These are phyloP conservation scores for Sechiopsis laciniata DNA, from an alignment of 306 rosid genomes.

Conservation along the genomic window DNA sequence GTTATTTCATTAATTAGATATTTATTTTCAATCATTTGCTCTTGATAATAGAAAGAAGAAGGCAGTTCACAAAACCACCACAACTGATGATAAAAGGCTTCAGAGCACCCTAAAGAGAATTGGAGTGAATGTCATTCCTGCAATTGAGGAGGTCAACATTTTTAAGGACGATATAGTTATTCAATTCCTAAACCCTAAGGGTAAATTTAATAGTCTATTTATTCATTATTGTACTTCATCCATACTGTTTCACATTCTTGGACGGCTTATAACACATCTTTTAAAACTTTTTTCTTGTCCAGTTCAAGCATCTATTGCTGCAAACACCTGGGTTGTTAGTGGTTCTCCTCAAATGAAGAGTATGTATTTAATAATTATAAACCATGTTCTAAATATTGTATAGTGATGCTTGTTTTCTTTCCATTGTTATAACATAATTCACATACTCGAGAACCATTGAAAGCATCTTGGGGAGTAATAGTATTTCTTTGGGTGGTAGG, in stretches of 20 bases:
- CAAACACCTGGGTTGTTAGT: slow-evolving; percentile 98
- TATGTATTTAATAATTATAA: slow-evolving; percentile 30
- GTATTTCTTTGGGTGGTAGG: neutral
- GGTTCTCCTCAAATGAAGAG: slow-evolving; percentile 97
- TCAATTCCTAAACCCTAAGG: slow-evolving; percentile 88
- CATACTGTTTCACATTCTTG: neutral
- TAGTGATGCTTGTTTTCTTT: neutral
- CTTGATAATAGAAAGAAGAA: slow-evolving; percentile 75
- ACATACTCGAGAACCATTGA: neutral
- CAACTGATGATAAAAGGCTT: slow-evolving; percentile 94
- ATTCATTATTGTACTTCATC: neutral
- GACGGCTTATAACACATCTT: neutral
- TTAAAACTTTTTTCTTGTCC: neutral
- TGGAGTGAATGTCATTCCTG: slow-evolving; percentile 97
- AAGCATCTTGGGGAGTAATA: neutral
- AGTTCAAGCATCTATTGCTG: slow-evolving; percentile 96
- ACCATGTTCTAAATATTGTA: neutral
- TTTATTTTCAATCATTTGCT: slow-evolving; percentile 1
- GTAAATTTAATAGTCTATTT: slow-evolving; percentile 26
- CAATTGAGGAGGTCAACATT: slow-evolving; percentile 92
- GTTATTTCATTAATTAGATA: neutral
- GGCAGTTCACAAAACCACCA: slow-evolving; percentile 96
- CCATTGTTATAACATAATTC: slow-evolving; percentile 22
- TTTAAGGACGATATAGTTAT: slow-evolving; percentile 91
- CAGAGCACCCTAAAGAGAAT: slow-evolving; percentile 97